These are phyloP conservation scores for Collybia sordida DNA, from an alignment of 768 basidiomycete genomes.

Conservation along the genomic window DNA sequence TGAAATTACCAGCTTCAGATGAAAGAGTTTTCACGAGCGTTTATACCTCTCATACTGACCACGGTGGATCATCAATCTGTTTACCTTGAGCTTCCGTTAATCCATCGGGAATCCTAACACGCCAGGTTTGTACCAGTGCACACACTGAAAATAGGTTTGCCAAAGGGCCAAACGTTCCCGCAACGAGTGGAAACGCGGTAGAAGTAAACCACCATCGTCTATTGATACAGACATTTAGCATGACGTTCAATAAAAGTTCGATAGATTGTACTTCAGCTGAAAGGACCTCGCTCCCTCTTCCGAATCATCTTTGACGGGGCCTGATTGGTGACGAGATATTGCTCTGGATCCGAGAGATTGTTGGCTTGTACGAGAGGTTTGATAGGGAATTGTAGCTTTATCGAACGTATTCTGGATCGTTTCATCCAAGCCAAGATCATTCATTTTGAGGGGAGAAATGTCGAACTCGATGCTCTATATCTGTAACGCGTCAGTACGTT, in stretches of 20 bases:
- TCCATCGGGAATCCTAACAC: slow-evolving; percentile 14
- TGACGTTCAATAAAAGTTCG: not conserved
- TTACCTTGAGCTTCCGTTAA: slow-evolving; percentile 10
- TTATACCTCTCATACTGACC: slow-evolving; percentile 21
- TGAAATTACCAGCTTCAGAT: not conserved
- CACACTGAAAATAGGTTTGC: slow-evolving; percentile 40
- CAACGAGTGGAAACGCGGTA: slow-evolving; percentile 38
- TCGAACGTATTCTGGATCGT: slow-evolving; percentile 16
- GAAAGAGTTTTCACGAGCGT: not conserved
- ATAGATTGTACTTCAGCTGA: slow-evolving; percentile 18
- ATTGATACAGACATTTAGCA: not conserved
- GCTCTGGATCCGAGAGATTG: not conserved
- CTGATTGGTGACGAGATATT: slow-evolving; percentile 22
- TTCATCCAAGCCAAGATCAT: slow-evolving; percentile 24
- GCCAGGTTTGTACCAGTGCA: slow-evolving; percentile 35
- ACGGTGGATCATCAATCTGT: slow-evolving; percentile 28
- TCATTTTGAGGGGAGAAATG: slow-evolving; percentile 14
- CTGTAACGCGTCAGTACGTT: too few relatives aligned
- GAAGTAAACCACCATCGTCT: slow-evolving; percentile 42
- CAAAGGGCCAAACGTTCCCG: slow-evolving; percentile 40
- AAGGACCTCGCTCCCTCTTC: slow-evolving; percentile 24
- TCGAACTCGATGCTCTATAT: too few relatives aligned
- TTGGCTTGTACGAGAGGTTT: slow-evolving; percentile 1
- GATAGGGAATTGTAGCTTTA: slow-evolving; percentile 7
- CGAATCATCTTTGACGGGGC: slow-evolving; percentile 29